Percentiles rank a stretch among this genome's conserved stretches.
Evolutionary conservation across 2,329 filamentous ascomycete genomes (phyloP).

Genomic region (Drechslerella stenobrocha): DNA sequence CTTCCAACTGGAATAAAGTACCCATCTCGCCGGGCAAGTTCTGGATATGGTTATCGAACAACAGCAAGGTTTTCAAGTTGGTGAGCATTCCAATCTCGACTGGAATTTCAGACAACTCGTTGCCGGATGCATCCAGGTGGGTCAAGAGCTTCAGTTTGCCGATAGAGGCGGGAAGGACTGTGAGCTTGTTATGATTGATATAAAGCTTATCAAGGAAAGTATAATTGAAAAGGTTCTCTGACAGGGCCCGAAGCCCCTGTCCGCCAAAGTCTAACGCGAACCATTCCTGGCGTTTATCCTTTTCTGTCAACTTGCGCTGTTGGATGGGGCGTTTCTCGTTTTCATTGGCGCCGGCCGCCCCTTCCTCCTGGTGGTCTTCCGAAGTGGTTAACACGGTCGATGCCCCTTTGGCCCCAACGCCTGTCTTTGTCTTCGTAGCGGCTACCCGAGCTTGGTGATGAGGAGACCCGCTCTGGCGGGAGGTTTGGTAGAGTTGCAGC

Average conservation of each 20-base stretch:
- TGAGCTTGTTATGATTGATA: conserved; percentile 88
- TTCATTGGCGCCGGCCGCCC: conserved; percentile 57
- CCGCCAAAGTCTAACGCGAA: conserved; percentile 91
- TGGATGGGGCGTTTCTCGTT: conserved; percentile 54
- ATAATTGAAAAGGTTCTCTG: conserved; percentile 80
- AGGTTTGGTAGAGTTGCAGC: conserved; percentile 75
- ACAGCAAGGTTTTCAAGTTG: conserved; percentile 77
- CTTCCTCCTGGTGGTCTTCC: conserved; percentile 58
- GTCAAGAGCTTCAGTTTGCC: conserved; percentile 79
- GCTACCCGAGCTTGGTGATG: conserved; percentile 64
- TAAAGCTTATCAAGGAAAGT: conserved; percentile 88
- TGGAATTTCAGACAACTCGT: conserved; percentile 78
- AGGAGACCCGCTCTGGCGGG: conserved; percentile 69
- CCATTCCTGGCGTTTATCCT: conserved; percentile 78
- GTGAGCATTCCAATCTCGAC: conserved; percentile 96
- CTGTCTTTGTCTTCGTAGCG: conserved; percentile 45
- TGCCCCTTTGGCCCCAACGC: conserved; percentile 48
- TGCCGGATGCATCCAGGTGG: conserved; percentile 84
- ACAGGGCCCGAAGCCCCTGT: conserved; percentile 85
- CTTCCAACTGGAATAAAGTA: conserved; percentile 82
- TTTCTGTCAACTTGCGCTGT: conserved; percentile 67
- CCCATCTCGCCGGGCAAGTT: conserved; percentile 84
- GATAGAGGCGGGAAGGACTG: conserved; percentile 75
- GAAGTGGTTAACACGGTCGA: conserved; percentile 51
- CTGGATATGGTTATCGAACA: conserved; percentile 88